A percentile compares a stretch with the other conserved stretches of the same genome.
Conservation (phyloP, 23 red algal species). For the Gracilaria domingensis region DNA sequence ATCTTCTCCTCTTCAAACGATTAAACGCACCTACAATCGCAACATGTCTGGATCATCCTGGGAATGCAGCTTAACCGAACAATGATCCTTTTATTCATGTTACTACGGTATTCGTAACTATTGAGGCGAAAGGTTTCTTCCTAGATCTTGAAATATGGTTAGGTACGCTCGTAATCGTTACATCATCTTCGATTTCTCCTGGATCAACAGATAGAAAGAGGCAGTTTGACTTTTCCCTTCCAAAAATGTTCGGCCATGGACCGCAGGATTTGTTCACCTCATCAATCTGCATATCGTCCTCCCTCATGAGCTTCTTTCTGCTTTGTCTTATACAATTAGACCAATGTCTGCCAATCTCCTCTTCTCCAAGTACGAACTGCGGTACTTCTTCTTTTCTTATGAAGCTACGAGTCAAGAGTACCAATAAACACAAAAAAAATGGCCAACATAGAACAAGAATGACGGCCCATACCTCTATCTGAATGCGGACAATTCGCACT, state of each 20-base stretch:
- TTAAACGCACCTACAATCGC: no score
- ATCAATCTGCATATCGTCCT: neutral
- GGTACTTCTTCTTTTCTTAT: neutral
- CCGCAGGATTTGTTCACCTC: neutral
- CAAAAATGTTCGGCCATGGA: neutral
- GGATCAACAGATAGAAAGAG: conserved; percentile 28
- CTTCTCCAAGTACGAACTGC: neutral
- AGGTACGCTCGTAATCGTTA: conserved; percentile 8
- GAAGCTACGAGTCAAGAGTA: neutral
- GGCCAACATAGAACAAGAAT: conserved; percentile 17
- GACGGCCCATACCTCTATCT: conserved; percentile 19
- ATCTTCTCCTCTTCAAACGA: no score
- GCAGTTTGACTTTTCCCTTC: neutral
- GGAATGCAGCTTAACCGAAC: no score
- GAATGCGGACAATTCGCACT: neutral
- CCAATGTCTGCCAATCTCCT: neutral
- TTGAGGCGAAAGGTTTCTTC: neutral
- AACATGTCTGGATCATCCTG: no score
- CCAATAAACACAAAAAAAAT: conserved; percentile 7
- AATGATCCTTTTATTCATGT: no score
- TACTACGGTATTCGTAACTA: no score
- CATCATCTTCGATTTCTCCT: neutral
- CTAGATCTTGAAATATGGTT: neutral
- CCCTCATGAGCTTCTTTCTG: neutral
- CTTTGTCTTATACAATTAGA: neutral